phyloP scores from a whole-genome alignment of 352 stramenopile species.

The Thalassiosira allenii region DNA sequence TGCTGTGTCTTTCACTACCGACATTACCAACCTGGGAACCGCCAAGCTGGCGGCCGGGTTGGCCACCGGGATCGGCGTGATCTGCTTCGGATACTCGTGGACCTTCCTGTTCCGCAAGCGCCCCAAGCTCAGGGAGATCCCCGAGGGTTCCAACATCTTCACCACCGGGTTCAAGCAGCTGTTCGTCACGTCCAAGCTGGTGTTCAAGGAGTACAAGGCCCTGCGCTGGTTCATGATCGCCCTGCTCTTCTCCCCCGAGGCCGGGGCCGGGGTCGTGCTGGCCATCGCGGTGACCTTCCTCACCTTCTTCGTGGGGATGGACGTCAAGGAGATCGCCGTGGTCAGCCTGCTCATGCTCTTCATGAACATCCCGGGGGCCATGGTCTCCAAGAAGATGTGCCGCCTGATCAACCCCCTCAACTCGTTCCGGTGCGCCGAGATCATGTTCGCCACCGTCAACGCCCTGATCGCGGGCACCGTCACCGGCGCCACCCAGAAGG shows the following conservation, averaged over 20 bases:
- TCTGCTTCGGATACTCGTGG: slow-evolving; percentile 56
- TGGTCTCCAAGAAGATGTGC: slow-evolving; percentile 56
- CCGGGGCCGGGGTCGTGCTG: slow-evolving; percentile 41
- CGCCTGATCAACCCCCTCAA: slow-evolving; percentile 57
- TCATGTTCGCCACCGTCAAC: slow-evolving; percentile 42
- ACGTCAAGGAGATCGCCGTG: slow-evolving; percentile 48
- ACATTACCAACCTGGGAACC: slow-evolving; percentile 37
- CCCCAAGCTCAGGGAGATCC: slow-evolving; percentile 47
- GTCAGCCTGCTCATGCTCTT: slow-evolving; percentile 61
- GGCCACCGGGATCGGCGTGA: slow-evolving; percentile 16
- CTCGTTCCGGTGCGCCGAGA: slow-evolving; percentile 43
- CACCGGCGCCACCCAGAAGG: slow-evolving; percentile 31
- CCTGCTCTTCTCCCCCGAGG: slow-evolving; percentile 59
- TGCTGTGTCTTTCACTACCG: slow-evolving; percentile 4
- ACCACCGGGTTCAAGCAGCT: slow-evolving; percentile 61
- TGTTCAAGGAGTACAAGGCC: slow-evolving; percentile 48
- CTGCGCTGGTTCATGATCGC: slow-evolving; percentile 66
- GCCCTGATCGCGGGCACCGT: slow-evolving; percentile 40
- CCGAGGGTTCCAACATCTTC: slow-evolving; percentile 39
- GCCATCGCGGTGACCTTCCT: slow-evolving; percentile 68
- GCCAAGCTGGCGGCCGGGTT: slow-evolving; percentile 39
- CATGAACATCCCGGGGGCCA: slow-evolving; percentile 48
- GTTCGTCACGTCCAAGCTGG: slow-evolving; percentile 30
- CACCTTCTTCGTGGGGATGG: slow-evolving; percentile 53
- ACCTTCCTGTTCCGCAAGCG: slow-evolving; percentile 61